Conservation (phyloP, 2,329 filamentous ascomycete genomes). For the Didymella sp. region DNA sequence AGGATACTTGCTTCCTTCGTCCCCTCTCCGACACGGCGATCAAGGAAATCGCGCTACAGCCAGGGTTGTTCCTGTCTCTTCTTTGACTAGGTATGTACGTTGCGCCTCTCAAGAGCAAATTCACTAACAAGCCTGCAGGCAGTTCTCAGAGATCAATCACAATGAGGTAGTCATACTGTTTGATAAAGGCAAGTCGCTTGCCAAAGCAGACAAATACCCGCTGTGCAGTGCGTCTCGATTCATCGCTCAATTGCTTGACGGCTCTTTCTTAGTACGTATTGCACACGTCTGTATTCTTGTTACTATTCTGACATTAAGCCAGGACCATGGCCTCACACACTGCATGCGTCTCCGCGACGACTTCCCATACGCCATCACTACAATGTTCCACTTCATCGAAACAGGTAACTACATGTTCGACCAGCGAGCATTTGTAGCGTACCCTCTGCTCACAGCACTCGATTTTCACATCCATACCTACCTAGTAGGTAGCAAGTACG, state of each 20-base stretch:
- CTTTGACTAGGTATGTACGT: constrained; percentile 19
- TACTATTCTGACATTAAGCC: neutral
- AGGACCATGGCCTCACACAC: neutral
- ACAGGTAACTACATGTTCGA: constrained; percentile 29
- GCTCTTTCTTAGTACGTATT: constrained; percentile 17
- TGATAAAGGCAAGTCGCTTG: constrained; percentile 23
- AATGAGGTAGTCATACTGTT: constrained; percentile 29
- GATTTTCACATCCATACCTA: constrained; percentile 40
- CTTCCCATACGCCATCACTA: constrained; percentile 29
- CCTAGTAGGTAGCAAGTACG: constrained; percentile 31
- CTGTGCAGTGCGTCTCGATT: constrained; percentile 26
- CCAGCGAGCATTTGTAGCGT: constrained; percentile 6
- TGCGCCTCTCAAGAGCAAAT: neutral
- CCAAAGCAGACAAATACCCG: constrained; percentile 26
- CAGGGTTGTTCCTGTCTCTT: constrained; percentile 3
- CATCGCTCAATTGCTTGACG: constrained; percentile 24
- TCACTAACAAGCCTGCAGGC: constrained; percentile 14
- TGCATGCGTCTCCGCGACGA: constrained; percentile 31
- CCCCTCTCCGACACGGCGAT: neutral
- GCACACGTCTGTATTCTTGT: too few species aligned
- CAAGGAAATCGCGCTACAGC: constrained; percentile 17
- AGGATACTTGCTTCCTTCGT: neutral
- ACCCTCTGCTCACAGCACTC: constrained; percentile 29
- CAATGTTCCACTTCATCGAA: constrained; percentile 32
- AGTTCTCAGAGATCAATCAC: constrained; percentile 15